Conservation (phyloP, 495 filamentous ascomycete species). For the Talaromyces liani region DNA sequence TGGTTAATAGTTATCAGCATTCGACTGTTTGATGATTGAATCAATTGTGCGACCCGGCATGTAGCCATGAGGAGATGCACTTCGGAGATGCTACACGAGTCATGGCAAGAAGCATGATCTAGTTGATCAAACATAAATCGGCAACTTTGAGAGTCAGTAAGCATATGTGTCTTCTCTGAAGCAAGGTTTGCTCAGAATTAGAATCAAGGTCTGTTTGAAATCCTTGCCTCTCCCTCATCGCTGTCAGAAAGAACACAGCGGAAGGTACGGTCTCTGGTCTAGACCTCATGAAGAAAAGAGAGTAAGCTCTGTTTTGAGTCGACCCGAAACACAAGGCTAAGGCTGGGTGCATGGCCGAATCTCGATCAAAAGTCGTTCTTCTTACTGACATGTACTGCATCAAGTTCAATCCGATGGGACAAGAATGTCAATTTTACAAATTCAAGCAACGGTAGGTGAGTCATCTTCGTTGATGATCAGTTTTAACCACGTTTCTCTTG, state of each 20-base stretch:
- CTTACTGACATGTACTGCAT: background rate
- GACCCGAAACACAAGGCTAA: background rate
- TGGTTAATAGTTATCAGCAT: background rate
- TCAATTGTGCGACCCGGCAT: background rate
- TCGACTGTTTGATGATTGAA: background rate
- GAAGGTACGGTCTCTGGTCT: background rate
- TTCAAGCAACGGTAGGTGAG: background rate
- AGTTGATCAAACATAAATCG: background rate
- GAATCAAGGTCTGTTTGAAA: background rate
- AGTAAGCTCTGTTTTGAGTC: background rate
- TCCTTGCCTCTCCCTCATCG: background rate
- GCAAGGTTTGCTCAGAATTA: background rate
- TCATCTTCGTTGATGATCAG: background rate
- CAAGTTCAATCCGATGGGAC: background rate
- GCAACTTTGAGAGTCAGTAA: background rate
- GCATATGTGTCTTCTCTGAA: background rate
- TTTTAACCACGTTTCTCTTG: background rate
- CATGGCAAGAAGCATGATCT: background rate
- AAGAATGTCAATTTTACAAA: background rate
- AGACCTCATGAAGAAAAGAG: background rate
- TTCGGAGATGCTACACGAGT: background rate
- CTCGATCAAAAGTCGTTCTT: background rate
- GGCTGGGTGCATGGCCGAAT: background rate
- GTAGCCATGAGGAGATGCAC: background rate
- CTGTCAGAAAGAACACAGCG: background rate